These are phyloP conservation scores for Lecanicillium sp. DNA, from an alignment of 2,329 filamentous ascomycete genomes.

Conservation along the genomic window DNA sequence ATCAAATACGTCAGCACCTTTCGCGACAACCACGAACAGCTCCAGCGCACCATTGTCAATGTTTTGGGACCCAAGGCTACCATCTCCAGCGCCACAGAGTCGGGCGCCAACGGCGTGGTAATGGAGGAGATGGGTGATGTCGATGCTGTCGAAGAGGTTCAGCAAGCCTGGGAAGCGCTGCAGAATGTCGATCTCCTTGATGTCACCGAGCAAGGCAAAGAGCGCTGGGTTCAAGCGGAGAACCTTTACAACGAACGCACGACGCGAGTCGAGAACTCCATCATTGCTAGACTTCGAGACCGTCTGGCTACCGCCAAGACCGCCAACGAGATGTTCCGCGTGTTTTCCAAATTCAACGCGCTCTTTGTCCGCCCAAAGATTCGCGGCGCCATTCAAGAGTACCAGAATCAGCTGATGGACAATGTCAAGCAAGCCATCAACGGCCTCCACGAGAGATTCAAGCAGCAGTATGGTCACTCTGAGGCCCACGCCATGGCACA, in stretches of 20 bases:
- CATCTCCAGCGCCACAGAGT: slow-evolving; percentile 45
- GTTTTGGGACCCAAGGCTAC: slow-evolving; percentile 75
- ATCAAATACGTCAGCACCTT: slow-evolving; percentile 93
- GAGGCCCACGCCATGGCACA: slow-evolving; percentile 98
- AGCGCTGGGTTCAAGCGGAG: slow-evolving; percentile 88
- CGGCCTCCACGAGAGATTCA: slow-evolving; percentile 90
- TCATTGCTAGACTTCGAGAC: slow-evolving; percentile 89
- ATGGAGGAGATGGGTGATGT: slow-evolving; percentile 95
- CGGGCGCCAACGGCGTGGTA: slow-evolving; percentile 54
- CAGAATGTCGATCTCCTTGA: slow-evolving; percentile 94
- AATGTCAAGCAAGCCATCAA: slow-evolving; percentile 96
- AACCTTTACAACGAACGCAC: slow-evolving; percentile 96
- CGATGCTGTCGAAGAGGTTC: slow-evolving; percentile 93
- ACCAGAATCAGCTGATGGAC: slow-evolving; percentile 95
- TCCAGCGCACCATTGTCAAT: slow-evolving; percentile 92
- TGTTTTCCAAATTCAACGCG: slow-evolving; percentile 99
- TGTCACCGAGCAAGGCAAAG: slow-evolving; percentile 81
- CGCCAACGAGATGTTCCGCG: slow-evolving; percentile 98
- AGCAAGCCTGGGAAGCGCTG: slow-evolving; percentile 86
- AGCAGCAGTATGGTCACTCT: slow-evolving; percentile 96
- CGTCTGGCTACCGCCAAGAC: slow-evolving; percentile 92
- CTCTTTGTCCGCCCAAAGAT: slow-evolving; percentile 99
- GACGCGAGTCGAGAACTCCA: slow-evolving; percentile 95
- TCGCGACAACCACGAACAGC: slow-evolving; percentile 92
- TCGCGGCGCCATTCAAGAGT: slow-evolving; percentile 92